Evolutionary conservation across 371 early-diverging fungal genomes (phyloP).

Genomic region (Mortierella sp.): DNA sequence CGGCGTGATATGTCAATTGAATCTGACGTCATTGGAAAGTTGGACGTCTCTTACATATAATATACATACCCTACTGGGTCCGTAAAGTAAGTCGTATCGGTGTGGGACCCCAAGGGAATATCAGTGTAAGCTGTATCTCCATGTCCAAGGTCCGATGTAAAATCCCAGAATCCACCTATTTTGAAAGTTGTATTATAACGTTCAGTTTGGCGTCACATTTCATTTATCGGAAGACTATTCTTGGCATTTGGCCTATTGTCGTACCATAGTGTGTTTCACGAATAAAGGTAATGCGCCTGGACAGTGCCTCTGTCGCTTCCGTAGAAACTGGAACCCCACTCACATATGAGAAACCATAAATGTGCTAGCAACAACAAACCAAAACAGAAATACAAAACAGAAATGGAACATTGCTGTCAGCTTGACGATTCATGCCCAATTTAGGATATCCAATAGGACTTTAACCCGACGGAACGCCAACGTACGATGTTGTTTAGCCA

Average conservation of each 20-base stretch:
- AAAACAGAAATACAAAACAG: neutral
- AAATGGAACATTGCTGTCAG: neutral
- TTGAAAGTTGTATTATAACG: too few species aligned
- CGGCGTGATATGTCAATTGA: neutral
- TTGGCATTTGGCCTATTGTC: neutral
- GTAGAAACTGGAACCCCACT: constrained; percentile 77
- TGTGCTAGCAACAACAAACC: constrained; percentile 56
- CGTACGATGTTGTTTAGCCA: constrained; percentile 81
- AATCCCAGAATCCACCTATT: constrained; percentile 82
- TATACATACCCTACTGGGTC: constrained; percentile 81
- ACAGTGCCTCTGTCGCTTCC: constrained; percentile 77
- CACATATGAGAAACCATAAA: constrained; percentile 85
- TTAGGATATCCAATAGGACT: constrained; percentile 8
- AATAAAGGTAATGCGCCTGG: constrained; percentile 78
- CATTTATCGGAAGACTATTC: constrained; percentile 10
- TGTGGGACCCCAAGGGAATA: constrained; percentile 85
- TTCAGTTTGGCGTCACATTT: neutral
- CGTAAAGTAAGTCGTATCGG: constrained; percentile 94
- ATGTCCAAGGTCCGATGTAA: constrained; percentile 84
- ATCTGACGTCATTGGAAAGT: neutral
- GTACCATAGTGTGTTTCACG: constrained; percentile 87
- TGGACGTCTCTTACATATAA: neutral
- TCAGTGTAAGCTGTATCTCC: constrained; percentile 92
- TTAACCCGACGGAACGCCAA: neutral
- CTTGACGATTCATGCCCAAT: neutral